These are phyloP conservation scores for Phyllosticta capitalensis DNA, from an alignment of 2,329 filamentous ascomycete species.

Conservation along the genomic window DNA sequence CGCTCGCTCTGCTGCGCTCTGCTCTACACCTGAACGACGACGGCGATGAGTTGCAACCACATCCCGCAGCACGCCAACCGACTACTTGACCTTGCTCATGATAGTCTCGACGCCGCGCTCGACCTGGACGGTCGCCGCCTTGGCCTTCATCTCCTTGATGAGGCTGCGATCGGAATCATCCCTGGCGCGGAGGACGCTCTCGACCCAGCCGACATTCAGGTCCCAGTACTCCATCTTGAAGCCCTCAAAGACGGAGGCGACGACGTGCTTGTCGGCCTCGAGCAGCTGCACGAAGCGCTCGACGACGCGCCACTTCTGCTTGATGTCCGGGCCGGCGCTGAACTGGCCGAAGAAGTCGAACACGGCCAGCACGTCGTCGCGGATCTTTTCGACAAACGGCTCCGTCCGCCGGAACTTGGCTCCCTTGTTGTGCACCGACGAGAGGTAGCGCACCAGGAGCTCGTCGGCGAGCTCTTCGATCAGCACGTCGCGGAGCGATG, in stretches of 20 bases:
- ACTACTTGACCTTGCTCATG: conserved; percentile 80
- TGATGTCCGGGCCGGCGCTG: conserved; percentile 65
- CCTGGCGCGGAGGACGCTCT: conserved; percentile 73
- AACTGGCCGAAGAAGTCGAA: conserved; percentile 77
- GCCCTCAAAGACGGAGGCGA: conserved; percentile 68
- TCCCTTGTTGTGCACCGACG: conserved; percentile 75
- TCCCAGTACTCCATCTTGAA: conserved; percentile 92
- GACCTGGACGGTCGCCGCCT: conserved; percentile 76
- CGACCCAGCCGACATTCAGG: conserved; percentile 89
- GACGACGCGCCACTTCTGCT: conserved; percentile 85
- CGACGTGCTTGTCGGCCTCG: conserved; percentile 59
- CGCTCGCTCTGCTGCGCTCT: too few species aligned
- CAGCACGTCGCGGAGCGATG: conserved; percentile 80
- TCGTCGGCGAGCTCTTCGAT: conserved; percentile 90
- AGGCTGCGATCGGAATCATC: conserved; percentile 92
- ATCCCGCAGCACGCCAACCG: neutral
- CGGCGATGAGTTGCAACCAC: neutral
- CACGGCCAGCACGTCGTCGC: conserved; percentile 80
- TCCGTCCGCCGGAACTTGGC: conserved; percentile 81
- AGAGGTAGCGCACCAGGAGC: conserved; percentile 76
- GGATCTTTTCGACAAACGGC: conserved; percentile 85
- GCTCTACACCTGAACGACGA: neutral
- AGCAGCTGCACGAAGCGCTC: conserved; percentile 74
- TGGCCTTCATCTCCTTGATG: conserved; percentile 78
- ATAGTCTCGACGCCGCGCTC: conserved; percentile 80